Percentiles rank a stretch among this genome's conserved stretches.
Evolutionary conservation across 192 early-diverging fungal species (phyloP).

Genomic region (Coemansia sp.): DNA sequence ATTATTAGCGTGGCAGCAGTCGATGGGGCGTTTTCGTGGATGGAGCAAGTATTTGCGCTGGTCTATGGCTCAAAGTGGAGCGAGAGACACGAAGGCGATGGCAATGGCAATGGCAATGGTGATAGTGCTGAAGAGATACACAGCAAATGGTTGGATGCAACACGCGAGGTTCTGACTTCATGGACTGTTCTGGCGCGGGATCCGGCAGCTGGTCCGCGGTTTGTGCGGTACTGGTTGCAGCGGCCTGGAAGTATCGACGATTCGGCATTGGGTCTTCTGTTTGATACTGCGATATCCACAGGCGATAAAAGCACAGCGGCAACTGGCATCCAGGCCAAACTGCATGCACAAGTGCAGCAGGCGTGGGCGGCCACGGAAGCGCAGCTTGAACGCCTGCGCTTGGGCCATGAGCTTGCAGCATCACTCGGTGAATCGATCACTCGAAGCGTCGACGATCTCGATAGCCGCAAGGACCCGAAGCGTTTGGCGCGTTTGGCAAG

Average conservation of each 20-base stretch:
- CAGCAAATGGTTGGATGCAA: slow-evolving; percentile 10
- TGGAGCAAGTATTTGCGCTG: slow-evolving; percentile 25
- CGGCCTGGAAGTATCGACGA: slow-evolving; percentile 15
- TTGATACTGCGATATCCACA: slow-evolving; percentile 27
- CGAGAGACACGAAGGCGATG: not conserved
- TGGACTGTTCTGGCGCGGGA: slow-evolving; percentile 38
- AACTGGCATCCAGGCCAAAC: not conserved
- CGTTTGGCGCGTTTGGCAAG: slow-evolving; percentile 38
- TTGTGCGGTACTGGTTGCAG: slow-evolving; percentile 38
- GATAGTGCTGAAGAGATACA: too few species aligned
- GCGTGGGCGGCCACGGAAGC: slow-evolving; percentile 37
- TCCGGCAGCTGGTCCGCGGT: slow-evolving; percentile 21
- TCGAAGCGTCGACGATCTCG: slow-evolving; percentile 16
- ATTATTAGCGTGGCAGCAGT: slow-evolving; percentile 3
- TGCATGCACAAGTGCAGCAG: slow-evolving; percentile 24
- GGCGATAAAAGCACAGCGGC: not conserved
- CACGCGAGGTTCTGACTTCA: slow-evolving; percentile 26
- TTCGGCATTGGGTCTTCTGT: slow-evolving; percentile 35
- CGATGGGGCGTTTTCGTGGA: slow-evolving; percentile 28
- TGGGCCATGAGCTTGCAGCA: slow-evolving; percentile 29
- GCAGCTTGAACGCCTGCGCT: slow-evolving; percentile 16
- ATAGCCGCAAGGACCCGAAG: slow-evolving; percentile 17
- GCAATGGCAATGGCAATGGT: not conserved
- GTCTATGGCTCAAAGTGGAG: slow-evolving; percentile 22
- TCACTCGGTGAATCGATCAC: slow-evolving; percentile 32